A percentile compares a stretch with the other conserved stretches of the same genome.
Evolutionary conservation across 495 filamentous ascomycete species (phyloP).

Genomic region (Penicillium maclennaniae): DNA sequence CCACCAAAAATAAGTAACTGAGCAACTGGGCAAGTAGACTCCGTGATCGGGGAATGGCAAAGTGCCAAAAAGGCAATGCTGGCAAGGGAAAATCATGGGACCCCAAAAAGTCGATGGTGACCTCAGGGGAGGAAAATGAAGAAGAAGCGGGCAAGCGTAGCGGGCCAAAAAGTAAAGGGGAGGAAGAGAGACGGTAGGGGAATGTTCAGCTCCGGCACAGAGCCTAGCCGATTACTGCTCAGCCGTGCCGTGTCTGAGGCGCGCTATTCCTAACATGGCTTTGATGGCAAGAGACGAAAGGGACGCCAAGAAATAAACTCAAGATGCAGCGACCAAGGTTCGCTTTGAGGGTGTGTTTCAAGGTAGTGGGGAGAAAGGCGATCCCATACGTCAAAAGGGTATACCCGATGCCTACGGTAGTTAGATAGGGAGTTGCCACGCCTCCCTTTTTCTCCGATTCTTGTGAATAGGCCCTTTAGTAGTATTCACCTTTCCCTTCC

Average conservation of each 20-base stretch:
- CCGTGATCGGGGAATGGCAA: slow-evolving; percentile 4
- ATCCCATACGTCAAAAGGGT: slow-evolving; percentile 42
- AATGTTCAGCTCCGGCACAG: slow-evolving; percentile 22
- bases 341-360: slow-evolving; percentile 37
- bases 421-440: neutral
- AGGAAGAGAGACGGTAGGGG: slow-evolving; percentile 8
- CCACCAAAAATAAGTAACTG: neutral
- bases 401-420: slow-evolving; percentile 27
- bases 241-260: slow-evolving; percentile 28
- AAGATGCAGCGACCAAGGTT: slow-evolving; percentile 38
- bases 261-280: slow-evolving; percentile 3
- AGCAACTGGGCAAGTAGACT: neutral
- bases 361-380: slow-evolving; percentile 36
- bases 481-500: no score
- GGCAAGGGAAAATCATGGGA: slow-evolving; percentile 15
- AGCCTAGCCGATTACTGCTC: slow-evolving; percentile 14
- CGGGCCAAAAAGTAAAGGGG: neutral
- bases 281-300: slow-evolving; percentile 13
- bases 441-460: neutral
- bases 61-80: neutral
- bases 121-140: slow-evolving; percentile 10
- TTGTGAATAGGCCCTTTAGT: no score
- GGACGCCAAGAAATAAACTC: slow-evolving; percentile 35
- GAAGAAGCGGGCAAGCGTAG: neutral
- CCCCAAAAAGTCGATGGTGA: slow-evolving; percentile 25